These are phyloP conservation scores for Penicillium sp. DNA, from an alignment of 2,329 filamentous ascomycete genomes.

Conservation along the genomic window DNA sequence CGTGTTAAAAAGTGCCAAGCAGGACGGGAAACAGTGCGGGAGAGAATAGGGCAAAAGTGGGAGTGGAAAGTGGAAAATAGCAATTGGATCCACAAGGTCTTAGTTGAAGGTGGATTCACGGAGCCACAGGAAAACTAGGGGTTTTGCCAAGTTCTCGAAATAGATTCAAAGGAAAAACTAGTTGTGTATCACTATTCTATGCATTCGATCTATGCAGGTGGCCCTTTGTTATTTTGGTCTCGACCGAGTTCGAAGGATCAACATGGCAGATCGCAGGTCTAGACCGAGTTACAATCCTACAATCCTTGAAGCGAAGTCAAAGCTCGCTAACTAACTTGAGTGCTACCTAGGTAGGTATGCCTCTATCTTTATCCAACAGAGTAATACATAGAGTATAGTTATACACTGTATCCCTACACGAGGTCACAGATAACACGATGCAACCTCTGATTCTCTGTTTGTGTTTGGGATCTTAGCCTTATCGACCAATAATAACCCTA, in stretches of 20 bases:
- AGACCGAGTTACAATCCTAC: no score
- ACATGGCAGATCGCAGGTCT: neutral
- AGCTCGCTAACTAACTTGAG: no score
- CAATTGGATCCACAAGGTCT: neutral
- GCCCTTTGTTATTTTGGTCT: neutral
- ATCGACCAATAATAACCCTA: conserved; percentile 1
- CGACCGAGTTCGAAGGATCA: neutral
- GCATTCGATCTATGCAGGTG: neutral
- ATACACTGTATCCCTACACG: neutral
- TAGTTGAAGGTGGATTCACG: neutral
- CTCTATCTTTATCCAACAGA: no score
- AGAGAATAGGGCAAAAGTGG: neutral
- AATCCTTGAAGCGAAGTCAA: no score
- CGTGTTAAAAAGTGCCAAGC: neutral
- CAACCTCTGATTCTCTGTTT: neutral
- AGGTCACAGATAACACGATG: neutral
- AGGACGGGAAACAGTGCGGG: neutral
- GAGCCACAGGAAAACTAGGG: neutral
- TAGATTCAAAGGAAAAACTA: neutral
- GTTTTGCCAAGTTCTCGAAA: neutral
- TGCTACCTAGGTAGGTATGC: no score
- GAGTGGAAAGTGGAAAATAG: neutral
- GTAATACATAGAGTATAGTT: no score
- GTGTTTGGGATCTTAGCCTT: conserved; percentile 3
- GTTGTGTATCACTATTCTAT: neutral